These are phyloP conservation scores for Gentiana dahurica DNA, from an alignment of 257 asterid genomes.

Conservation along the genomic window DNA sequence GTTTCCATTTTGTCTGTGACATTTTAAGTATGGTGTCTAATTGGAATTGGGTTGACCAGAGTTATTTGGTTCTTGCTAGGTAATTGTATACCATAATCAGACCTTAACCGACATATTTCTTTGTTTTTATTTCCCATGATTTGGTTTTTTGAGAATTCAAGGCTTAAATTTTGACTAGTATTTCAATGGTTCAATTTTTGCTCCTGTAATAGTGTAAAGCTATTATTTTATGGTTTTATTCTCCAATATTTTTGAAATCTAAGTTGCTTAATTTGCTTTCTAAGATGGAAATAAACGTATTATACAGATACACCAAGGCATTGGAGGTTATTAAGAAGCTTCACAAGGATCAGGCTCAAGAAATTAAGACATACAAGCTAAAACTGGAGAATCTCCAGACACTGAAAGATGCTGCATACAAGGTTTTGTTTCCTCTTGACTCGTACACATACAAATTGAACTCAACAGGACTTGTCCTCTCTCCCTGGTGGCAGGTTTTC, in stretches of 20 bases:
- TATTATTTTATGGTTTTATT: neutral
- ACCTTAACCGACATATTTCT: neutral
- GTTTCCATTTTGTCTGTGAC: neutral
- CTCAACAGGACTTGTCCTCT: too few species aligned
- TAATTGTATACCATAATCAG: neutral
- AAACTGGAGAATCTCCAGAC: slow-evolving; percentile 91
- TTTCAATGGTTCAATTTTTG: neutral
- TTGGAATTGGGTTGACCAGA: neutral
- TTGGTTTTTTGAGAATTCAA: neutral
- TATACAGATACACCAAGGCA: slow-evolving; percentile 86
- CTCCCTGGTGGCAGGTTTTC: too few species aligned
- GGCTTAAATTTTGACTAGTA: neutral
- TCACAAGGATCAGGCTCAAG: slow-evolving; percentile 96
- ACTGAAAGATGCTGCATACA: slow-evolving; percentile 83
- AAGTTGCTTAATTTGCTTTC: neutral
- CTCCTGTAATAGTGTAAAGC: neutral
- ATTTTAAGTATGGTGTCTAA: neutral
- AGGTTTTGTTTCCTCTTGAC: slow-evolving; percentile 32
- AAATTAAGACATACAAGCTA: slow-evolving; percentile 78
- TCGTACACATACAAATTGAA: too few species aligned
- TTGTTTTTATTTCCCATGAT: neutral
- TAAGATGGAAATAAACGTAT: slow-evolving; percentile 10
- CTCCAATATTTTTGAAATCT: neutral
- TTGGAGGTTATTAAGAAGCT: slow-evolving; percentile 94
- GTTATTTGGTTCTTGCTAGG: neutral